A percentile compares a stretch with the other conserved stretches of the same genome.
Evolutionary conservation across 441 rosid genomes (phyloP).

Genomic region (Gossypium schwendimanii): DNA sequence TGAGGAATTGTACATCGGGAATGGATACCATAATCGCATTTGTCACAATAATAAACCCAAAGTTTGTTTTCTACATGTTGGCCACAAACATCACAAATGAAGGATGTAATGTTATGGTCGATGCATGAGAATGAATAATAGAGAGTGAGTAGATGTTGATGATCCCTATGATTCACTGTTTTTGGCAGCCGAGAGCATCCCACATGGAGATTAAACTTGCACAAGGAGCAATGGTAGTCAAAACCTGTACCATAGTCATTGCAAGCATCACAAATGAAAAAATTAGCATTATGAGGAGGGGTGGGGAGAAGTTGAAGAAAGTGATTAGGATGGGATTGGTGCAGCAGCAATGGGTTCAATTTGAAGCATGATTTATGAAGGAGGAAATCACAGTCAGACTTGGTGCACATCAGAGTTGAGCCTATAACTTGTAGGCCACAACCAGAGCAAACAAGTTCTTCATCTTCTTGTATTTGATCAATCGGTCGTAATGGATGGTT

Average conservation of each 20-base stretch:
- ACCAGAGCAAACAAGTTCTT: not conserved
- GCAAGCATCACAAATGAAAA: constrained; percentile 19
- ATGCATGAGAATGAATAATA: constrained; percentile 10
- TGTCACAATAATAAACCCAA: constrained; percentile 23
- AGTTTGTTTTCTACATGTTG: not conserved
- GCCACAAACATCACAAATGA: constrained; percentile 17
- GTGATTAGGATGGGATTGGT: constrained; percentile 2
- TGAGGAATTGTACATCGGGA: constrained; percentile 11
- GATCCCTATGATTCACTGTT: constrained; percentile 21
- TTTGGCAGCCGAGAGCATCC: constrained; percentile 26
- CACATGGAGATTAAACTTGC: constrained; percentile 23
- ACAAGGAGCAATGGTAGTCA: constrained; percentile 16
- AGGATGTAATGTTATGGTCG: not conserved
- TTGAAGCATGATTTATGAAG: constrained; percentile 4
- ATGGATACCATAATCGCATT: constrained; percentile 24
- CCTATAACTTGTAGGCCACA: not conserved
- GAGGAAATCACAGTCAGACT: not conserved
- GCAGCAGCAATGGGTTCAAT: not conserved
- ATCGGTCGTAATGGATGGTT: constrained; percentile 4
- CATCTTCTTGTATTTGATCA: not conserved
- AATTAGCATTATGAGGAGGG: not conserved
- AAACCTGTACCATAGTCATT: constrained; percentile 26
- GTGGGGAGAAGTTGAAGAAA: constrained; percentile 10
- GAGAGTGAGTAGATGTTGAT: constrained; percentile 18
- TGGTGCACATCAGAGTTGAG: not conserved